Percentiles rank a stretch among this genome's conserved stretches.
Evolutionary conservation across 148 eudicot species (phyloP).

Genomic region (Camellia japonica): DNA sequence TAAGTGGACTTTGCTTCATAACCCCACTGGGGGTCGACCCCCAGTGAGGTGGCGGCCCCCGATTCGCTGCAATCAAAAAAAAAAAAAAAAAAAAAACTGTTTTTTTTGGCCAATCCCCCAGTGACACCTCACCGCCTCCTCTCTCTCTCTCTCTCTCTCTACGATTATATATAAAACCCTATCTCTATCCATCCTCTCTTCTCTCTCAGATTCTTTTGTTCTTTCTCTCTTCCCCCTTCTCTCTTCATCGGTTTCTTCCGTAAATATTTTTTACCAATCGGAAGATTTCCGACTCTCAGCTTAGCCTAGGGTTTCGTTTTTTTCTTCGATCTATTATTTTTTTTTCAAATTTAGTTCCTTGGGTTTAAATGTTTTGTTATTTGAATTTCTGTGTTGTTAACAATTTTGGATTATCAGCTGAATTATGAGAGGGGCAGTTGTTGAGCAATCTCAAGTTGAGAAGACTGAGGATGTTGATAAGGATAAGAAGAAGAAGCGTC

Average conservation of each 20-base stretch:
- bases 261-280: constrained; percentile 34
- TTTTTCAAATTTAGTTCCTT: constrained; percentile 1
- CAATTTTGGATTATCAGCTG: too few species aligned
- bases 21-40: too few species aligned
- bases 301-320: constrained; percentile 13
- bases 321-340: neutral
- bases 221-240: neutral
- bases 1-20: too few species aligned
- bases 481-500: constrained; percentile 63
- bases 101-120: too few species aligned
- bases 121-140: too few species aligned
- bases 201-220: constrained; percentile 18
- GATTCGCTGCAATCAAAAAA: too few species aligned
- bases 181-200: constrained; percentile 6
- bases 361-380: constrained; percentile 4
- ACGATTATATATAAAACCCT: neutral
- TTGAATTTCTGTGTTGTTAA: neutral
- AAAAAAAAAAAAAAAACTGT: too few species aligned
- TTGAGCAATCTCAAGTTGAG: constrained; percentile 29
- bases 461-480: constrained; percentile 33
- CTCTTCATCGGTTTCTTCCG: constrained; percentile 40
- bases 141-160: constrained; percentile 4
- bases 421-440: constrained; percentile 13
- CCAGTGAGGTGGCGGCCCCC: too few species aligned
- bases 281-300: constrained; percentile 31